Percentiles rank a stretch among this genome's conserved stretches.
phyloP scores from a whole-genome alignment of 768 basidiomycete genomes.

The Suillus alpinus region DNA sequence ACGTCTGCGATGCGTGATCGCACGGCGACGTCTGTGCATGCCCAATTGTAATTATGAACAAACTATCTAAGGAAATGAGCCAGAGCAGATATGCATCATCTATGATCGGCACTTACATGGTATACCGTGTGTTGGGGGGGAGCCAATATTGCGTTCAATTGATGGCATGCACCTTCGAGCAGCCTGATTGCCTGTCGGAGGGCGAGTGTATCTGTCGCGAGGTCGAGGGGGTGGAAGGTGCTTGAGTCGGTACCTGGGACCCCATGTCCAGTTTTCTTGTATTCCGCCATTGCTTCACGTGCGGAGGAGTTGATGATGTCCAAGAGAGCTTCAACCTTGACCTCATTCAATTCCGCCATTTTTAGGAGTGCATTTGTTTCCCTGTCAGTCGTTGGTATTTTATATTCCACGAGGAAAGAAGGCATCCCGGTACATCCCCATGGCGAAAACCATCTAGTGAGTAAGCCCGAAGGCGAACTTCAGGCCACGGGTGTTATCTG shows the following conservation, averaged over 20 bases:
- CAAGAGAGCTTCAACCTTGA: neutral
- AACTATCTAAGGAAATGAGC: slow-evolving; percentile 1
- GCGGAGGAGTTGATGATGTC: slow-evolving; percentile 16
- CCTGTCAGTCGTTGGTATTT: neutral
- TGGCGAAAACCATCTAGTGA: neutral
- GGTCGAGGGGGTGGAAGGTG: slow-evolving; percentile 21
- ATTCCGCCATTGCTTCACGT: slow-evolving; percentile 21
- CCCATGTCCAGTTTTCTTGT: slow-evolving; percentile 20
- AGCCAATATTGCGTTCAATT: slow-evolving; percentile 23
- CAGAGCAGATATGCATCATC: neutral
- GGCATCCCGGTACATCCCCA: neutral
- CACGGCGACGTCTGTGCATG: slow-evolving; percentile 22
- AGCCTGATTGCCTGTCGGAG: slow-evolving; percentile 25
- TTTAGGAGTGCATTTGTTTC: neutral
- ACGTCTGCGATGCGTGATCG: slow-evolving; percentile 27
- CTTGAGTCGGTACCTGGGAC: slow-evolving; percentile 25
- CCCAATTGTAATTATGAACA: slow-evolving; percentile 24
- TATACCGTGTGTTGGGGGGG: slow-evolving; percentile 26
- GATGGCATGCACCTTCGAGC: slow-evolving; percentile 27
- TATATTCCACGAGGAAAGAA: neutral
- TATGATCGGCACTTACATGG: slow-evolving; percentile 15
- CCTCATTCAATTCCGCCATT: neutral
- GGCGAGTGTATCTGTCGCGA: slow-evolving; percentile 14
- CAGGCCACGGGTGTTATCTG: neutral
- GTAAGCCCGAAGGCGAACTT: no score